Percentiles rank a stretch among this genome's conserved stretches.
phyloP scores from a whole-genome alignment of 2,329 filamentous ascomycete species.

The Exophiala sp. region DNA sequence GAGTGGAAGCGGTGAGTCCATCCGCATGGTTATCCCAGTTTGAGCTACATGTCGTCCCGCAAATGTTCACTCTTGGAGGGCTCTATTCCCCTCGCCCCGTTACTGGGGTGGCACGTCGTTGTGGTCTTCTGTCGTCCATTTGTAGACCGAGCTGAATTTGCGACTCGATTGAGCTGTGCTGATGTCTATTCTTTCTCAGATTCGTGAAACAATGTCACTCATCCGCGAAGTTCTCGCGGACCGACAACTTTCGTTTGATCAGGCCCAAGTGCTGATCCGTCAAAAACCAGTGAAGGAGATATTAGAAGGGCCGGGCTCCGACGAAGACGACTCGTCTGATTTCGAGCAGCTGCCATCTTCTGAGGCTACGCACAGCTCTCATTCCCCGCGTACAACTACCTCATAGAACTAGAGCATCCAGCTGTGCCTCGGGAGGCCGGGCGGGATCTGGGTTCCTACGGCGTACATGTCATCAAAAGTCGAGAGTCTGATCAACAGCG shows the following conservation, averaged over 20 bases:
- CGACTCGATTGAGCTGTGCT: neutral
- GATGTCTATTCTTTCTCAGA: slow-evolving; percentile 4
- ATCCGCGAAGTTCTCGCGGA: slow-evolving; percentile 21
- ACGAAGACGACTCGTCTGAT: neutral
- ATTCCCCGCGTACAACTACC: neutral
- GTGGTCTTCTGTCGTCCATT: neutral
- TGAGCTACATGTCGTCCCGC: slow-evolving; percentile 25
- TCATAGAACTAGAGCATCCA: neutral
- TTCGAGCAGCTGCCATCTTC: neutral
- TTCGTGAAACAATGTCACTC: slow-evolving; percentile 14
- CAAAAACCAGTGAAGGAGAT: slow-evolving; percentile 6
- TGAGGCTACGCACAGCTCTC: neutral
- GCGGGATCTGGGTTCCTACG: no score
- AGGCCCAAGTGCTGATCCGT: slow-evolving; percentile 14
- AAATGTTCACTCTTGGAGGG: no score
- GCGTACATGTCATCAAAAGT: no score
- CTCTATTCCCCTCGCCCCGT: no score
- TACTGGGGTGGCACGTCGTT: no score
- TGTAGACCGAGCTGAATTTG: neutral
- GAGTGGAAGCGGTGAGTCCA: slow-evolving; percentile 60
- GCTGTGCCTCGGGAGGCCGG: neutral
- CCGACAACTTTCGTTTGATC: slow-evolving; percentile 18
- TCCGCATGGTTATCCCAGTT: slow-evolving; percentile 28
- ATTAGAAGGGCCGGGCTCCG: neutral
- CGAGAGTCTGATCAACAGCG: no score